These are phyloP conservation scores for Penicillium soppii DNA, from an alignment of 495 filamentous ascomycete species.

Conservation along the genomic window DNA sequence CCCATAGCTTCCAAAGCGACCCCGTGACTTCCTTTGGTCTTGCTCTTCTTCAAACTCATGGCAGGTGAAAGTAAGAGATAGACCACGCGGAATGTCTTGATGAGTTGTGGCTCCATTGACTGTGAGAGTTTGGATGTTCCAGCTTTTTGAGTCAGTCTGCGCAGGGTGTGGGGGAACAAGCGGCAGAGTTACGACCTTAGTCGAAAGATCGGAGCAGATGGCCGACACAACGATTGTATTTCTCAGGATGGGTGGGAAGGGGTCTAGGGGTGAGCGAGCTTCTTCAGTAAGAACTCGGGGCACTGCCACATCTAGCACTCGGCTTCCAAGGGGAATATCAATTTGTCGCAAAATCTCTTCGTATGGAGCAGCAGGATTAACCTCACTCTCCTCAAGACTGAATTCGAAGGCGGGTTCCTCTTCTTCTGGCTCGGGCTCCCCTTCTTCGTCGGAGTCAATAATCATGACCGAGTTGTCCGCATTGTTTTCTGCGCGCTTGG, in stretches of 20 bases:
- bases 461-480: constrained; percentile 67
- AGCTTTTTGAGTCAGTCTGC: constrained; percentile 39
- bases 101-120: constrained; percentile 53
- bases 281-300: constrained; percentile 52
- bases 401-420: constrained; percentile 51
- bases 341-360: constrained; percentile 62
- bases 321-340: constrained; percentile 65
- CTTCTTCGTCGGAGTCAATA: constrained; percentile 78
- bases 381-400: constrained; percentile 58
- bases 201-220: constrained; percentile 66
- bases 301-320: constrained; percentile 59
- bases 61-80: constrained; percentile 67
- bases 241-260: constrained; percentile 59
- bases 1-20: constrained; percentile 19
- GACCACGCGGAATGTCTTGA: constrained; percentile 58
- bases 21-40: constrained; percentile 29
- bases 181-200: constrained; percentile 70
- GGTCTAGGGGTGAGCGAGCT: constrained; percentile 47
- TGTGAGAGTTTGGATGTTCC: constrained; percentile 59
- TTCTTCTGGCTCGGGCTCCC: constrained; percentile 30
- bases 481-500: constrained; percentile 35
- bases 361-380: constrained; percentile 52
- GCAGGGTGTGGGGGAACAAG: constrained; percentile 67
- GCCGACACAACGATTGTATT: constrained; percentile 68
- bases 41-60: constrained; percentile 32